These are phyloP conservation scores for Phytophthora lateralis DNA, from an alignment of 352 stramenopile genomes.

Conservation along the genomic window DNA sequence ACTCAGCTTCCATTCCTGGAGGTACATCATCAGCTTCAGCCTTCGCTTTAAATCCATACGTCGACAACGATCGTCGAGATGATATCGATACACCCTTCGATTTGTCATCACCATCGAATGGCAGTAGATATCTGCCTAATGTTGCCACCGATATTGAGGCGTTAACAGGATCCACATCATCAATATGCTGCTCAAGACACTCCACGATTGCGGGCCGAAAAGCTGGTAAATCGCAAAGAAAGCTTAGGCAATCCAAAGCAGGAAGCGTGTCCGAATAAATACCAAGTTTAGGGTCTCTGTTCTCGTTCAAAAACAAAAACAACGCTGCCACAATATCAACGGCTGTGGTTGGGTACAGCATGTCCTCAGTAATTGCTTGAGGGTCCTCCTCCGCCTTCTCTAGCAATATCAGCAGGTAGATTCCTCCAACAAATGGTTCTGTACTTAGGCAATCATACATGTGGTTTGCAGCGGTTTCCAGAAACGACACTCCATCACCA, in stretches of 20 bases:
- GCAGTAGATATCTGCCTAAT: conserved; percentile 73
- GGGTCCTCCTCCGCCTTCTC: conserved; percentile 65
- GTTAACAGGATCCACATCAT: conserved; percentile 65
- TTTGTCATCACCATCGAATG: conserved; percentile 63
- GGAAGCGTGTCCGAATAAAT: conserved; percentile 84
- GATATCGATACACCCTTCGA: conserved; percentile 74
- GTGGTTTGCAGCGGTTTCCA: conserved; percentile 74
- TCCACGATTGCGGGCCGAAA: conserved; percentile 68
- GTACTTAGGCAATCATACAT: conserved; percentile 84
- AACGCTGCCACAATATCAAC: conserved; percentile 66
- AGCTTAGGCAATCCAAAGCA: conserved; percentile 70
- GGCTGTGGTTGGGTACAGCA: conserved; percentile 56
- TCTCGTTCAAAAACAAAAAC: conserved; percentile 83
- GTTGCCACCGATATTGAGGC: conserved; percentile 79
- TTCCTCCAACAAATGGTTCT: conserved; percentile 69
- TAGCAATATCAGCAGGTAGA: conserved; percentile 73
- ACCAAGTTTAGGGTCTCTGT: conserved; percentile 67
- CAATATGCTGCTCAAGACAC: conserved; percentile 66
- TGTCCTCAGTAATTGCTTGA: conserved; percentile 52
- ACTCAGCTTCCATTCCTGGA: conserved; percentile 63
- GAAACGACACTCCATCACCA: conserved; percentile 61
- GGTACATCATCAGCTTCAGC: conserved; percentile 34
- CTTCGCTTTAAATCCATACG: conserved; percentile 72
- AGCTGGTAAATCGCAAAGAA: conserved; percentile 63
- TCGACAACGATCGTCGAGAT: conserved; percentile 73